phyloP scores from a whole-genome alignment of 441 rosid species.

The Erodium trifolium region DNA sequence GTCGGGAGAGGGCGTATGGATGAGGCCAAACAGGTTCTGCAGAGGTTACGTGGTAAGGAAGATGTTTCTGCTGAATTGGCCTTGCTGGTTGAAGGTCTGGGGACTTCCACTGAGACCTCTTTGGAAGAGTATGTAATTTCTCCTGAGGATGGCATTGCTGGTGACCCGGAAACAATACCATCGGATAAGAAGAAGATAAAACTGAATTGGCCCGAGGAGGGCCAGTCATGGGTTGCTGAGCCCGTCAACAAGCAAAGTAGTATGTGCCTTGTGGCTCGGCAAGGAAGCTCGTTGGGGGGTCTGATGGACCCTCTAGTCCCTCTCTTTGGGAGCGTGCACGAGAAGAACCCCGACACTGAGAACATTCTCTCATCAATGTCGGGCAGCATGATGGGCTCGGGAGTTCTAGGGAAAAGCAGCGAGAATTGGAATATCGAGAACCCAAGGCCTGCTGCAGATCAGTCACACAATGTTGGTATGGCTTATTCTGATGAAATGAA shows the following conservation, averaged over 20 bases:
- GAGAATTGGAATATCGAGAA: conserved; percentile 27
- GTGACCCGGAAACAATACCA: conserved; percentile 35
- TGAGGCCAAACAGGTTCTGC: conserved; percentile 47
- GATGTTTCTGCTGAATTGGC: conserved; percentile 68
- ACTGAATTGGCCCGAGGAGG: conserved; percentile 42
- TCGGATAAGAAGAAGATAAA: conserved; percentile 21
- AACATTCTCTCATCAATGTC: conserved; percentile 29
- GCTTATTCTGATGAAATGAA: conserved; percentile 20
- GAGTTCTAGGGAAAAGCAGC: conserved; percentile 13
- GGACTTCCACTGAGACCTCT: conserved; percentile 44
- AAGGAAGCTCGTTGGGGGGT: conserved; percentile 29
- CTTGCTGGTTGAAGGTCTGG: conserved; percentile 59
- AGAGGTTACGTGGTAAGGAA: conserved; percentile 45
- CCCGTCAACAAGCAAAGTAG: conserved; percentile 36
- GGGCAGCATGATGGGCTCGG: conserved; percentile 37
- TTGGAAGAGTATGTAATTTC: conserved; percentile 57
- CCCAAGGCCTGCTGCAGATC: conserved; percentile 14
- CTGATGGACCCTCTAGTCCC: conserved; percentile 39
- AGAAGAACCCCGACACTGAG: conserved; percentile 30
- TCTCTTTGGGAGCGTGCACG: conserved; percentile 44
- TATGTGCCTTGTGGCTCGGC: conserved; percentile 20
- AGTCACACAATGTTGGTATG: conserved; percentile 8
- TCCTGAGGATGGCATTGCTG: conserved; percentile 31
- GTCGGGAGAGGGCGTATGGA: conserved; percentile 52
- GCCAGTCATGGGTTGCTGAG: conserved; percentile 47